These are phyloP conservation scores for Sclerotinia sclerotiorum DNA, from an alignment of 2,329 filamentous ascomycete genomes.

Conservation along the genomic window DNA sequence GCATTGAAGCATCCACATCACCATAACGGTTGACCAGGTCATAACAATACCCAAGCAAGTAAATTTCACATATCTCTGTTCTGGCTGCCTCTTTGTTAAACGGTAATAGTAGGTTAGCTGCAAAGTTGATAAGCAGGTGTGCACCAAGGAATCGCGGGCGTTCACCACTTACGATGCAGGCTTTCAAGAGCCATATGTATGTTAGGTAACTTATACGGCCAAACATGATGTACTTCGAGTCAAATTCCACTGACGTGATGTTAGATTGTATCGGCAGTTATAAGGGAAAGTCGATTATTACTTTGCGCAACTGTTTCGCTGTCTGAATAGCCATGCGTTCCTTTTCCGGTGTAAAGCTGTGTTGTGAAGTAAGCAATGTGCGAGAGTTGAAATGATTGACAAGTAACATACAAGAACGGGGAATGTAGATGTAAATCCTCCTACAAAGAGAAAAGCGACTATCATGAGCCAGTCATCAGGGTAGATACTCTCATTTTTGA, in stretches of 20 bases:
- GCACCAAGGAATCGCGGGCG: not conserved
- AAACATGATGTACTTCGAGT: conserved; percentile 29
- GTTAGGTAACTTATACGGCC: conserved; percentile 29
- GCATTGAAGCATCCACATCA: conserved; percentile 1
- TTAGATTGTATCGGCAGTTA: not conserved
- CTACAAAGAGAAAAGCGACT: not conserved
- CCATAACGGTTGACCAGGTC: not conserved
- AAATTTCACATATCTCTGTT: conserved; percentile 20
- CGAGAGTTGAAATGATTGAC: not conserved
- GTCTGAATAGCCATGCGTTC: too few relatives aligned
- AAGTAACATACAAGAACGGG: conserved; percentile 5
- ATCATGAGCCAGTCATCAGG: conserved; percentile 20
- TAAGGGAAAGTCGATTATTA: not conserved
- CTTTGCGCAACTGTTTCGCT: not conserved
- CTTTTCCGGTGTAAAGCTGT: not conserved
- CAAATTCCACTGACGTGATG: conserved; percentile 26
- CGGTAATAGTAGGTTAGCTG: conserved; percentile 33
- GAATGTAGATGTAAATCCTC: not conserved
- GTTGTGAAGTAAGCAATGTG: not conserved
- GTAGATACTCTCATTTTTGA: conserved; percentile 15
- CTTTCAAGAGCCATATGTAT: conserved; percentile 35
- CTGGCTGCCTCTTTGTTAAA: conserved; percentile 24
- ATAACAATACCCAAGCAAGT: not conserved
- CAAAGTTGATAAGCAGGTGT: not conserved
- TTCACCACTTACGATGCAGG: conserved; percentile 30